These are phyloP conservation scores for Pseudoturritis turrita DNA, from an alignment of 345 rosid genomes.

Conservation along the genomic window DNA sequence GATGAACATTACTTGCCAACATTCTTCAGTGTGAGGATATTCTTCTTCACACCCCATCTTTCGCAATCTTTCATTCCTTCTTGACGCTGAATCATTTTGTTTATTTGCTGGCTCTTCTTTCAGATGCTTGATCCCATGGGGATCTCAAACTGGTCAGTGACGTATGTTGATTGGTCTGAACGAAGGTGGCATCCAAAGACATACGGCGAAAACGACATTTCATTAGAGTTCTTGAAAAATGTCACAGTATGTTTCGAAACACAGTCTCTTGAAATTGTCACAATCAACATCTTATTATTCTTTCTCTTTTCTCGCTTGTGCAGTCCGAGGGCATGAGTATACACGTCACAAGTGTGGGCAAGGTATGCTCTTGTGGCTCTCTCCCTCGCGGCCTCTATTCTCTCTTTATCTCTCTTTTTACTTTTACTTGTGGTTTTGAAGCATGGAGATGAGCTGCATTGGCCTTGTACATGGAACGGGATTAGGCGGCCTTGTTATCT, in stretches of 20 bases:
- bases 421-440: constrained; percentile 20
- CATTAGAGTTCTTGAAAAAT: constrained; percentile 59
- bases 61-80: constrained; percentile 1
- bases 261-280: neutral
- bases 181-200: constrained; percentile 98
- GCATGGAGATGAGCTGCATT: constrained; percentile 56
- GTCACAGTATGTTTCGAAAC: constrained; percentile 50
- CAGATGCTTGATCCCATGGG: constrained; percentile 91
- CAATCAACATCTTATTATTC: neutral
- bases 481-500: constrained; percentile 87
- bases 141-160: constrained; percentile 88
- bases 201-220: constrained; percentile 51
- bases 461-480: constrained; percentile 90
- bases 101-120: constrained; percentile 12
- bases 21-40: constrained; percentile 58
- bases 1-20: constrained; percentile 97
- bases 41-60: neutral
- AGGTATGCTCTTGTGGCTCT: constrained; percentile 29
- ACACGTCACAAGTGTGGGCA: constrained; percentile 78
- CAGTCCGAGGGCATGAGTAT: constrained; percentile 67
- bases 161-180: constrained; percentile 98
- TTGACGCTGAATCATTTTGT: neutral
- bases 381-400: neutral
- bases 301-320: constrained; percentile 19
- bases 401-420: neutral